Percentiles rank a stretch among this genome's conserved stretches.
Evolutionary conservation across 169 alveolate species (phyloP).

Genomic region (Cryptosporidium sp.): DNA sequence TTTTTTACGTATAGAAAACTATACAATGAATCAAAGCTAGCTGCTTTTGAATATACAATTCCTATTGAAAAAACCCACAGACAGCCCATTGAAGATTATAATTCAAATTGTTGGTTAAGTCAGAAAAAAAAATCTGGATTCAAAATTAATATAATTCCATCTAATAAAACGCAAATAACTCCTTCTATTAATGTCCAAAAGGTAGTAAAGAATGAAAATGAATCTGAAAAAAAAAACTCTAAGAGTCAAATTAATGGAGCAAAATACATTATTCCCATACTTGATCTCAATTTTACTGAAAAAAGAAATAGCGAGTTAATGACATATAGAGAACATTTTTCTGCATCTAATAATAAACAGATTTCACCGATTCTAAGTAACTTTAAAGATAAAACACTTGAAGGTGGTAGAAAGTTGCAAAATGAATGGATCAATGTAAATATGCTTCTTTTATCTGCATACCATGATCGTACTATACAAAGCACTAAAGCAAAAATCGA

Average conservation of each 20-base stretch:
- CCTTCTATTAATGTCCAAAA: not conserved
- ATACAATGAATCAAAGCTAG: not conserved
- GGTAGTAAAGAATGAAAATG: not conserved
- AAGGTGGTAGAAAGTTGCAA: not conserved
- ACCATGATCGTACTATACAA: slow-evolving; percentile 67
- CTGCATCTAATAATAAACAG: not conserved
- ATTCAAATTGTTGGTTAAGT: not conserved
- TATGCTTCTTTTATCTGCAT: slow-evolving; percentile 49
- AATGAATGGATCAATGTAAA: slow-evolving; percentile 39
- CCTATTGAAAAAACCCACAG: not conserved
- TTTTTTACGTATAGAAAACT: not conserved
- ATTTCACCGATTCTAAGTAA: not conserved
- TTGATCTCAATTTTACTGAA: slow-evolving; percentile 3
- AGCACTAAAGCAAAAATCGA: slow-evolving; percentile 53
- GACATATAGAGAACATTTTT: not conserved
- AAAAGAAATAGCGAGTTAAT: slow-evolving; percentile 26
- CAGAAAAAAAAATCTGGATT: not conserved
- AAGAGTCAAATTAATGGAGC: not conserved
- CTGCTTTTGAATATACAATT: not conserved
- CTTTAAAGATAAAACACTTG: not conserved
- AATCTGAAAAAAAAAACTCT: not conserved
- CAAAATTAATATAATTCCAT: no score
- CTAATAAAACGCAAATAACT: not conserved
- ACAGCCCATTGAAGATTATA: not conserved
- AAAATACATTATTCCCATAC: not conserved